These are phyloP conservation scores for Gonapodya sp. DNA, from an alignment of 192 early-diverging fungal genomes.

Conservation along the genomic window DNA sequence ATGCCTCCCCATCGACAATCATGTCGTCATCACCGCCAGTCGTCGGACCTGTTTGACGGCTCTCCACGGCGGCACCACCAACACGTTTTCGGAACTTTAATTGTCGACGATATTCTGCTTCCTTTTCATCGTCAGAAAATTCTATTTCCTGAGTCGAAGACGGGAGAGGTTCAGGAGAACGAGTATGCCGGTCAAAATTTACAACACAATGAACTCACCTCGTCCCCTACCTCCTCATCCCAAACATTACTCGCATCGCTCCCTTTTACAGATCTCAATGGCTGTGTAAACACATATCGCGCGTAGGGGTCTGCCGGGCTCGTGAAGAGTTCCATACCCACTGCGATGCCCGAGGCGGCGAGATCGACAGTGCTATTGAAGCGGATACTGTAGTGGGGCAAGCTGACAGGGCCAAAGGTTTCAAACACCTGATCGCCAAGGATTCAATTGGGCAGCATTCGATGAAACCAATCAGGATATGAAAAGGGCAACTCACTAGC, in stretches of 20 bases:
- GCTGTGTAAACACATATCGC: slow-evolving; percentile 53
- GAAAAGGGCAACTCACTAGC: slow-evolving; percentile 40
- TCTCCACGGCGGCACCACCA: not conserved
- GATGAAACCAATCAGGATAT: slow-evolving; percentile 16
- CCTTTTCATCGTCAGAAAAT: slow-evolving; percentile 93
- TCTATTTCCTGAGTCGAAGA: slow-evolving; percentile 52
- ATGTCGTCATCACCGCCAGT: not conserved
- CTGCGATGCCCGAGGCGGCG: slow-evolving; percentile 26
- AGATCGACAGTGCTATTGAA: slow-evolving; percentile 59
- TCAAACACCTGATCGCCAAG: slow-evolving; percentile 57
- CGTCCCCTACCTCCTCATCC: slow-evolving; percentile 82
- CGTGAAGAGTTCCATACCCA: slow-evolving; percentile 43
- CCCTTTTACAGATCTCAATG: slow-evolving; percentile 61
- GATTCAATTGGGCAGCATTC: too few species aligned
- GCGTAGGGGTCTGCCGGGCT: slow-evolving; percentile 24
- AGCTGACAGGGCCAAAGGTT: slow-evolving; percentile 80
- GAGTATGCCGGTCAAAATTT: not conserved
- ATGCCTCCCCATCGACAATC: not conserved
- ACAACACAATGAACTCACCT: slow-evolving; percentile 23
- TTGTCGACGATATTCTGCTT: slow-evolving; percentile 43
- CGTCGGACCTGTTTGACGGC: not conserved
- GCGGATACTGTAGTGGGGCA: slow-evolving; percentile 74
- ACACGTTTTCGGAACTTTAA: slow-evolving; percentile 28
- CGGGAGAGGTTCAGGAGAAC: not conserved
- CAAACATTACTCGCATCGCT: slow-evolving; percentile 84